phyloP scores from a whole-genome alignment of 768 basidiomycete genomes.

The Rhodotorula sphaerocarpa region DNA sequence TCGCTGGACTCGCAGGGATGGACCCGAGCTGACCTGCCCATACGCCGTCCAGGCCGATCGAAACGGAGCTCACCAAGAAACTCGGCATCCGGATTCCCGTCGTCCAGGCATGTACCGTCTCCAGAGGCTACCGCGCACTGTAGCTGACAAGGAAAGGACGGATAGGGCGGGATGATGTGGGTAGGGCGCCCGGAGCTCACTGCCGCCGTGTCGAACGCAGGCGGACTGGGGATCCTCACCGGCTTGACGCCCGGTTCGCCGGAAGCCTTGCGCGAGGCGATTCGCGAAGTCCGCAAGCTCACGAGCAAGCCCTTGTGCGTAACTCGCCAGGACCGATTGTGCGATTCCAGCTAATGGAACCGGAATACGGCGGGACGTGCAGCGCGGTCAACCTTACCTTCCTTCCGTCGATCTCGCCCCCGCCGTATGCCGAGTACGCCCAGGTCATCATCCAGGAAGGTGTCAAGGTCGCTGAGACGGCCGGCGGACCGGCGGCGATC shows the following conservation, averaged over 20 bases:
- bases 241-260: slow-evolving; percentile 82
- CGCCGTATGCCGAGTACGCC: slow-evolving; percentile 79
- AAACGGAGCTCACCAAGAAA: slow-evolving; percentile 37
- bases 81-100: slow-evolving; percentile 50
- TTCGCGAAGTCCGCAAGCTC: slow-evolving; percentile 62
- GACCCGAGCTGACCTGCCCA: not conserved
- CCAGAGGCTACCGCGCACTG: too few species aligned
- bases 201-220: slow-evolving; percentile 72
- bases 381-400: slow-evolving; percentile 45
- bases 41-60: slow-evolving; percentile 33
- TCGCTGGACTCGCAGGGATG: not conserved
- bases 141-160: too few species aligned
- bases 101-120: too few species aligned
- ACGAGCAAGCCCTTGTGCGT: slow-evolving; percentile 54
- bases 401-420: slow-evolving; percentile 80
- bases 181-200: slow-evolving; percentile 68
- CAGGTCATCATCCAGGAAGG: slow-evolving; percentile 60
- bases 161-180: slow-evolving; percentile 79
- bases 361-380: too few species aligned
- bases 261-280: slow-evolving; percentile 67
- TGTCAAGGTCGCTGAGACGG: slow-evolving; percentile 82
- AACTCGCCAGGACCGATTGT: too few species aligned
- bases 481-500: slow-evolving; percentile 61
- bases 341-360: too few species aligned
- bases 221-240: slow-evolving; percentile 77